Evolutionary conservation across 1,284 basidiomycete species (phyloP).

Genomic region (Puccinia novopanici): DNA sequence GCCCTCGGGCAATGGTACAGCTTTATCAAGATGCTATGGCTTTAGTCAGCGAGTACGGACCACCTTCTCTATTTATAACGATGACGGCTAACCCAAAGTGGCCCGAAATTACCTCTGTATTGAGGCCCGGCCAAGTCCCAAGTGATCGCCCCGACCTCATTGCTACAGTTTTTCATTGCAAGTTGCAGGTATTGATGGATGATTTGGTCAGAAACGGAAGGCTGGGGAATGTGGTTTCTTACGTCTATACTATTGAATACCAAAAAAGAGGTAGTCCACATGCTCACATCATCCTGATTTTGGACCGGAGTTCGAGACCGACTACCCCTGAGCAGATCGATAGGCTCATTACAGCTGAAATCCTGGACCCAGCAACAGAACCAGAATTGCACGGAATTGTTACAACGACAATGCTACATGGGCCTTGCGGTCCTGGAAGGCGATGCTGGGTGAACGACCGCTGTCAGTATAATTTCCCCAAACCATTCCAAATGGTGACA

Average conservation of each 20-base stretch:
- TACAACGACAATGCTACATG: background rate
- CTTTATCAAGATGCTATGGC: slow-evolving; percentile 62
- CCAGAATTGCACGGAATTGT: background rate
- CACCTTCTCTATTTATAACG: slow-evolving; percentile 61
- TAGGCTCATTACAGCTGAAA: background rate
- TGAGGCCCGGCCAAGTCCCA: slow-evolving; percentile 58
- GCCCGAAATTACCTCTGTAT: slow-evolving; percentile 62
- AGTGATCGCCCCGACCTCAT: slow-evolving; percentile 63
- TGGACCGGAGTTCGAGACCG: background rate
- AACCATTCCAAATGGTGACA: too few relatives aligned
- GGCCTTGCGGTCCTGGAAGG: background rate
- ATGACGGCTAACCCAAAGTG: slow-evolving; percentile 61
- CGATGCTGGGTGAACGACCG: too few relatives aligned
- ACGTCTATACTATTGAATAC: slow-evolving; percentile 64
- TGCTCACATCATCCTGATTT: slow-evolving; percentile 58
- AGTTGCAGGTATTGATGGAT: slow-evolving; percentile 54
- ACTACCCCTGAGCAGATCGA: background rate
- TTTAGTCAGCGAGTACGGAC: slow-evolving; percentile 57
- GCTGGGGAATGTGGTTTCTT: slow-evolving; percentile 59
- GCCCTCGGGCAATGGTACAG: slow-evolving; percentile 59
- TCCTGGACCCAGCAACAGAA: background rate
- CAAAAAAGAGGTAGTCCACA: slow-evolving; percentile 65
- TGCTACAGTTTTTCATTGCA: slow-evolving; percentile 62
- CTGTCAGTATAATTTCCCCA: too few relatives aligned
- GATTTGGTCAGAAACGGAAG: slow-evolving; percentile 53